Conservation (phyloP, 2,329 filamentous ascomycete genomes). For the Hypoxylon sp. region DNA sequence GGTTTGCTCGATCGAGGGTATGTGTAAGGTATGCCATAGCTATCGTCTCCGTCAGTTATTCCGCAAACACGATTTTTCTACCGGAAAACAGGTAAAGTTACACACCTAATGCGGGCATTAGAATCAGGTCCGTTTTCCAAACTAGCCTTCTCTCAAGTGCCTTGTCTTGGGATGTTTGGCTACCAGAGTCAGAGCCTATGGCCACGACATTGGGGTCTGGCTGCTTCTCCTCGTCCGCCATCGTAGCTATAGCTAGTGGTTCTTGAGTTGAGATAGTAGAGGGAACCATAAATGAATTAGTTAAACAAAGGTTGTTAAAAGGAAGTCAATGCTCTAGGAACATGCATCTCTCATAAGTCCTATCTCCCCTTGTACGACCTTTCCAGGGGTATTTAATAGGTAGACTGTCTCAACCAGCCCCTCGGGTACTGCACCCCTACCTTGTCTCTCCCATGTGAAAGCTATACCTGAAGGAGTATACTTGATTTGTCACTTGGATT, state of each 20-base stretch:
- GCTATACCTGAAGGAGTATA: slow-evolving; percentile 6
- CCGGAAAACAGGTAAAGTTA: neutral
- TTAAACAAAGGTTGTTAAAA: neutral
- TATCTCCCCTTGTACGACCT: neutral
- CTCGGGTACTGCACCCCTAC: neutral
- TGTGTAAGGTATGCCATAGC: slow-evolving; percentile 48
- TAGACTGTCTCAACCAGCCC: neutral
- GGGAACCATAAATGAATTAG: neutral
- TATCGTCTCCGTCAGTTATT: slow-evolving; percentile 7
- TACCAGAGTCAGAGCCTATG: slow-evolving; percentile 22
- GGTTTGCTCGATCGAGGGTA: slow-evolving; percentile 52
- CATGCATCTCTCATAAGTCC: neutral
- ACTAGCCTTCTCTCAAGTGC: slow-evolving; percentile 31
- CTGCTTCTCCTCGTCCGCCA: slow-evolving; percentile 25
- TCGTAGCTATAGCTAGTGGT: neutral
- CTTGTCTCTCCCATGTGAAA: slow-evolving; percentile 4
- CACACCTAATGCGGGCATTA: slow-evolving; percentile 42
- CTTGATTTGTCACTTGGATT: slow-evolving; percentile 7
- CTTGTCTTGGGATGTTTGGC: slow-evolving; percentile 11
- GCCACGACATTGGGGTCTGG: slow-evolving; percentile 17
- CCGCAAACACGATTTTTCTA: neutral
- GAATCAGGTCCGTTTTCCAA: slow-evolving; percentile 41
- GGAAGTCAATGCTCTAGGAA: neutral
- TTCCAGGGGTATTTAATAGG: neutral
- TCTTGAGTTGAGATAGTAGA: neutral